Percentiles rank a stretch among this genome's conserved stretches.
These are phyloP conservation scores for Metarhizium anisopliae DNA, from an alignment of 2,329 filamentous ascomycete genomes.

Conservation along the genomic window DNA sequence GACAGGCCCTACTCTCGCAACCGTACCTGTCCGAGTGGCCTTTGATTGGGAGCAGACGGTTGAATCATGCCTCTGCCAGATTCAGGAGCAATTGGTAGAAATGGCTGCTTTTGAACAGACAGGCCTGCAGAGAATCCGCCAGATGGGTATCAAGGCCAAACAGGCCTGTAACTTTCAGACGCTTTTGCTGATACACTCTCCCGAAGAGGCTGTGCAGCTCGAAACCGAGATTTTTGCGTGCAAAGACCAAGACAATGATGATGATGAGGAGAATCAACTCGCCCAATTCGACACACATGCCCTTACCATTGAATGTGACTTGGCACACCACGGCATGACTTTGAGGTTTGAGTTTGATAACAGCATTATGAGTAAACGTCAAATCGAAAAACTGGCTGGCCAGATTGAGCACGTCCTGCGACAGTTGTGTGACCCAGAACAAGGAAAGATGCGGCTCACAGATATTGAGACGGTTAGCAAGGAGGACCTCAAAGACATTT, in stretches of 20 bases:
- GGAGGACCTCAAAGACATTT: conserved; percentile 7
- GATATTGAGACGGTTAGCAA: not conserved
- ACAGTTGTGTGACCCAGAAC: not conserved
- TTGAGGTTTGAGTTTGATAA: conserved; percentile 1
- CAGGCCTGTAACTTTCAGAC: conserved; percentile 11
- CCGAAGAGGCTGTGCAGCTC: not conserved
- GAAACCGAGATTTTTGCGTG: not conserved
- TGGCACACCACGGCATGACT: not conserved
- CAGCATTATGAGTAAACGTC: not conserved
- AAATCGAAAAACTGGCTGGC: not conserved
- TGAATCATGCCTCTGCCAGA: conserved; percentile 1
- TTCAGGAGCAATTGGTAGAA: conserved; percentile 16
- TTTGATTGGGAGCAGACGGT: conserved; percentile 8
- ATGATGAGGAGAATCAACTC: not conserved
- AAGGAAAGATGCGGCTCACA: not conserved
- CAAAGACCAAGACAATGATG: not conserved
- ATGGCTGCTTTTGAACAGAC: conserved; percentile 18
- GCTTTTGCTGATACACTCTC: conserved; percentile 4
- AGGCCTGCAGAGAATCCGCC: conserved; percentile 19
- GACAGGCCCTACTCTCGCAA: conserved; percentile 19
- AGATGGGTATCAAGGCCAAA: conserved; percentile 5
- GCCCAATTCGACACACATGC: conserved; percentile 1
- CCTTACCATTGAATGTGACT: conserved; percentile 2
- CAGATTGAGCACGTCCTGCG: conserved; percentile 3
- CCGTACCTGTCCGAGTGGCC: conserved; percentile 13